These are phyloP conservation scores for Penicillium occitanis DNA, from an alignment of 2,329 filamentous ascomycete species.

Conservation along the genomic window DNA sequence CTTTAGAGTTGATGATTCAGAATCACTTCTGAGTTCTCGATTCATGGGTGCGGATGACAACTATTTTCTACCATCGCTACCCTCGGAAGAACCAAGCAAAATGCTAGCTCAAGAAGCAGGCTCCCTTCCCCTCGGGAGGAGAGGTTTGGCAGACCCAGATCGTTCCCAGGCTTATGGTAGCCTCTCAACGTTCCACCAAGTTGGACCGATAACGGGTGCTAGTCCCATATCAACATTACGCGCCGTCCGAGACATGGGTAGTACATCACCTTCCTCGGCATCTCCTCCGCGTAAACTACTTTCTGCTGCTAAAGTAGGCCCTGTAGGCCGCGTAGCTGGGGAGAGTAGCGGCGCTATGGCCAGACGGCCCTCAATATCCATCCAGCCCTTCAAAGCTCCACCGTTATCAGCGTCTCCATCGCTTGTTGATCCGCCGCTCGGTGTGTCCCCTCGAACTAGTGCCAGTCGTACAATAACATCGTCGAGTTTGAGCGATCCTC, in stretches of 20 bases:
- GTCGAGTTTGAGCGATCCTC: conserved; percentile 40
- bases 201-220: conserved; percentile 72
- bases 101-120: conserved; percentile 58
- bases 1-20: conserved; percentile 87
- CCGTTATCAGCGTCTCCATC: conserved; percentile 86
- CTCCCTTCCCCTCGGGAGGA: conserved; percentile 68
- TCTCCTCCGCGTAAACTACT: conserved; percentile 53
- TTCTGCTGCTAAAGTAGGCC: conserved; percentile 36
- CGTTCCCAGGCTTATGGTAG: conserved; percentile 83
- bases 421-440: conserved; percentile 49
- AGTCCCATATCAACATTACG: conserved; percentile 83
- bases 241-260: conserved; percentile 59
- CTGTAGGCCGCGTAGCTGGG: conserved; percentile 42
- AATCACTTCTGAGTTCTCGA: conserved; percentile 84
- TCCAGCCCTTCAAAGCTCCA: conserved; percentile 94
- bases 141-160: conserved; percentile 54
- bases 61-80: conserved; percentile 77
- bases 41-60: conserved; percentile 91
- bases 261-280: conserved; percentile 51
- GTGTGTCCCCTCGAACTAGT: conserved; percentile 55
- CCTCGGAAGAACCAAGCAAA: conserved; percentile 49
- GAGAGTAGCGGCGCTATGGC: conserved; percentile 53
- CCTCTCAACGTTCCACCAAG: conserved; percentile 79
- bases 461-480: conserved; percentile 41
- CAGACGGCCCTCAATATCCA: conserved; percentile 79